Conservation (phyloP, 2,329 filamentous ascomycete genomes). For the Arachnomyces sp. region DNA sequence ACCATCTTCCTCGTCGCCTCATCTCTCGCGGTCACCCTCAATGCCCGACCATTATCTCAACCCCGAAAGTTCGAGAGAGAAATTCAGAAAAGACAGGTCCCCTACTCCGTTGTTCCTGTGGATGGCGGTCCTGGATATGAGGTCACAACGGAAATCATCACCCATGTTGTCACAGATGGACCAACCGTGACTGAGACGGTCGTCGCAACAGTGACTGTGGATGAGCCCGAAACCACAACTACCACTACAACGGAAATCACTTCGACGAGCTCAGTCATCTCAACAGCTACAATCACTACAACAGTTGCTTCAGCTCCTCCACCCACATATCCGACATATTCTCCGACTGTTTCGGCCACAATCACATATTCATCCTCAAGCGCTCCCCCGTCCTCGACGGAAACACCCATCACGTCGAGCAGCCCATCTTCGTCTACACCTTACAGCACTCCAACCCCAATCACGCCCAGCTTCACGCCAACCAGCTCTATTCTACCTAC, state of each 20-base stretch:
- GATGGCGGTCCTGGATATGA: constrained; percentile 9
- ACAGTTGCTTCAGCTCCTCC: background rate
- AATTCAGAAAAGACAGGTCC: constrained; percentile 5
- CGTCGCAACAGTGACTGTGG: constrained; percentile 7
- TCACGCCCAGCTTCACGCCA: background rate
- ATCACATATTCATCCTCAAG: constrained; percentile 1
- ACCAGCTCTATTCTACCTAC: background rate
- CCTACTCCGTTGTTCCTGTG: constrained; percentile 16
- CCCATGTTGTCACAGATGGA: constrained; percentile 10
- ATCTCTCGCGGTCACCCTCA: constrained; percentile 19
- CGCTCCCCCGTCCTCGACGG: background rate
- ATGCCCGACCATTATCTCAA: constrained; percentile 21
- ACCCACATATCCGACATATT: background rate
- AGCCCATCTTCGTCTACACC: background rate
- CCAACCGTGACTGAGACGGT: constrained; percentile 10
- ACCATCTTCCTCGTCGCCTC: constrained; percentile 21
- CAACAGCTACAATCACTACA: background rate
- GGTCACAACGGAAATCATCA: constrained; percentile 2
- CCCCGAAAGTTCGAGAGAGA: background rate
- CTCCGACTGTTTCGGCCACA: constrained; percentile 1
- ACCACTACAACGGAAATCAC: constrained; percentile 3
- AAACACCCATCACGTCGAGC: background rate
- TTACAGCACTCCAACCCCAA: background rate
- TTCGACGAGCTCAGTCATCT: constrained; percentile 2
- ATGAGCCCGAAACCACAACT: background rate